phyloP scores from a whole-genome alignment of 225 moss, liverwort and hornwort genomes.

The Pseudoscleropodium purum region DNA sequence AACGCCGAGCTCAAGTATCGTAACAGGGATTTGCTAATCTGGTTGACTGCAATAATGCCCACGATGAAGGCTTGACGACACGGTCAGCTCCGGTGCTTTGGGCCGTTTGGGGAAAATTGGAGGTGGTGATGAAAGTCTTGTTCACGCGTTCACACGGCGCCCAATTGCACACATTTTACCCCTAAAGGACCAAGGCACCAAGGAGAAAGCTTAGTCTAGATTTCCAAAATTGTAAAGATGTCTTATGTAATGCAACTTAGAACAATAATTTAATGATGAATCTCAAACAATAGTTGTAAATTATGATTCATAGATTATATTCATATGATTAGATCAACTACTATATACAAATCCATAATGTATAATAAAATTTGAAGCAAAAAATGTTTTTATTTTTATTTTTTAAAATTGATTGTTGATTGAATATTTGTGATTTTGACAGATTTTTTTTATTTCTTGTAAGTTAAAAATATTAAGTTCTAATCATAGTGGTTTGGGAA shows the following conservation, averaged over 20 bases:
- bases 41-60: background rate
- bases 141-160: background rate
- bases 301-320: background rate
- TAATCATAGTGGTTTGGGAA: background rate
- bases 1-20: background rate
- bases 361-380: background rate
- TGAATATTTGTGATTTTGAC: background rate
- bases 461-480: no score
- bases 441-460: background rate
- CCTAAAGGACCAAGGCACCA: no score
- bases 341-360: background rate
- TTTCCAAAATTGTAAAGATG: background rate
- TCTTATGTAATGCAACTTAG: background rate
- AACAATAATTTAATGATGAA: background rate
- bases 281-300: background rate
- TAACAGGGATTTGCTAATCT: background rate
- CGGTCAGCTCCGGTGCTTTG: background rate
- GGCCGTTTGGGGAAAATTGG: background rate
- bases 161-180: background rate
- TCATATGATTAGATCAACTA: accelerated
- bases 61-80: background rate
- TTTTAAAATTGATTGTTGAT: background rate
- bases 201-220: background rate
- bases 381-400: no score
- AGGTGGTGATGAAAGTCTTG: background rate